These are phyloP conservation scores for Lactarius tabidus DNA, from an alignment of 768 basidiomycete species.

Conservation along the genomic window DNA sequence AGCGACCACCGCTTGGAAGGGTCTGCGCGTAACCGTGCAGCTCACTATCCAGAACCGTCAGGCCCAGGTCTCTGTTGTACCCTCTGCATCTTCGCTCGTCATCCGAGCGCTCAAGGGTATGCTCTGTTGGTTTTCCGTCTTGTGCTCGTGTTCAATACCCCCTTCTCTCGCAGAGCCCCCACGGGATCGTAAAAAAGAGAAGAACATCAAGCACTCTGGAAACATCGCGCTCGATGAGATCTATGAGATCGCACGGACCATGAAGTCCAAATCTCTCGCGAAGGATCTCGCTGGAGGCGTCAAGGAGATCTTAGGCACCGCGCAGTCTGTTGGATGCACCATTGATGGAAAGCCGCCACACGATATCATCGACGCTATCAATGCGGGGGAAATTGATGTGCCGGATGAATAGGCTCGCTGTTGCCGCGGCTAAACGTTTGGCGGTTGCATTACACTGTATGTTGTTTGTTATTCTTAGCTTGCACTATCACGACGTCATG, in stretches of 20 bases:
- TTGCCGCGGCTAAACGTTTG: not conserved
- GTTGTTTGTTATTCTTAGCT: constrained; percentile 15
- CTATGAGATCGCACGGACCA: constrained; percentile 90
- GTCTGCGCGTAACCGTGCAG: constrained; percentile 98
- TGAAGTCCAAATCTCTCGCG: constrained; percentile 91
- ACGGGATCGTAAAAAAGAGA: constrained; percentile 99
- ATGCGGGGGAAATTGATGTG: constrained; percentile 79
- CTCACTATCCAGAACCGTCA: constrained; percentile 99
- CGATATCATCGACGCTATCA: constrained; percentile 86
- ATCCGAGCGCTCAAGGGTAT: constrained; percentile 96
- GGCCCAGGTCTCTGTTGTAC: constrained; percentile 94
- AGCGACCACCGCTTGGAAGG: constrained; percentile 97
- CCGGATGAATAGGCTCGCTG: constrained; percentile 65
- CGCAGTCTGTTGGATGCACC: constrained; percentile 95
- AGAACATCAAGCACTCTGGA: constrained; percentile 98
- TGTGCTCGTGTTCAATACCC: not conserved
- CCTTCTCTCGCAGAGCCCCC: constrained; percentile 69
- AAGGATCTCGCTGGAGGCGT: constrained; percentile 85
- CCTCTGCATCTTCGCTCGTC: constrained; percentile 94
- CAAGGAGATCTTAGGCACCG: constrained; percentile 98
- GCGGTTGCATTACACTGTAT: constrained; percentile 10
- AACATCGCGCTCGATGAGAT: constrained; percentile 94
- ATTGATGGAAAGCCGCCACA: constrained; percentile 91
- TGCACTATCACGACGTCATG: constrained; percentile 14
- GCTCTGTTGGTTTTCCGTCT: constrained; percentile 20